Conservation (phyloP, 495 filamentous ascomycete species). For the Wilcoxina mikolae region DNA sequence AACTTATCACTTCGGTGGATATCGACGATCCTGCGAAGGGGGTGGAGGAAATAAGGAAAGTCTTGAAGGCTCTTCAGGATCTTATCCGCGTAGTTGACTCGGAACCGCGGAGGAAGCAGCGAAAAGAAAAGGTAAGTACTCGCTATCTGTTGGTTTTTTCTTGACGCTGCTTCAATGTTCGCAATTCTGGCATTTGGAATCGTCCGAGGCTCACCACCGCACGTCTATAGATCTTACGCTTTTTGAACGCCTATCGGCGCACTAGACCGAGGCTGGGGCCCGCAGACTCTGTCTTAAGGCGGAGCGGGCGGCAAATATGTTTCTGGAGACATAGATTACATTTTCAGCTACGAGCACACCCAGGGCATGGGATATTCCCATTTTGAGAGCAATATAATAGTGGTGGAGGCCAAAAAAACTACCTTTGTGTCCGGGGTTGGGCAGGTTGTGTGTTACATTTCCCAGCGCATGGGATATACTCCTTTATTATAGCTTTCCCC, state of each 20-base stretch:
- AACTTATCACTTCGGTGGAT: not conserved
- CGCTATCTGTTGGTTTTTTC: not conserved
- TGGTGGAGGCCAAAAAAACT: no score
- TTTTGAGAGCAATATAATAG: no score
- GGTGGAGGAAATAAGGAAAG: not conserved
- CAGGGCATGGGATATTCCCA: no score
- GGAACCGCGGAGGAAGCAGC: not conserved
- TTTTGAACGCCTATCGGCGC: not conserved
- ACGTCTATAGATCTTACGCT: not conserved
- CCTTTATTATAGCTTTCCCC: no score
- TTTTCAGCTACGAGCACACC: no score
- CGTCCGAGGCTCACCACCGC: not conserved
- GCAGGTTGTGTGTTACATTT: no score
- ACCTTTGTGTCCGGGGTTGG: no score
- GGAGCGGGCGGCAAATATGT: no score
- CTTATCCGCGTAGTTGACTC: not conserved
- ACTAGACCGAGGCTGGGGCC: not conserved
- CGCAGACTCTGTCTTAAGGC: no score
- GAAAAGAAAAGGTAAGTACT: not conserved
- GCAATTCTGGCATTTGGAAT: not conserved
- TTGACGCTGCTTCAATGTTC: not conserved
- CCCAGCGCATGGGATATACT: no score
- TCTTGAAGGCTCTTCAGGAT: not conserved
- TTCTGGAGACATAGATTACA: no score
- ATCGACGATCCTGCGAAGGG: not conserved